Evolutionary conservation across 306 rosid species (phyloP).

Genomic region (Oemleria cerasiformis): DNA sequence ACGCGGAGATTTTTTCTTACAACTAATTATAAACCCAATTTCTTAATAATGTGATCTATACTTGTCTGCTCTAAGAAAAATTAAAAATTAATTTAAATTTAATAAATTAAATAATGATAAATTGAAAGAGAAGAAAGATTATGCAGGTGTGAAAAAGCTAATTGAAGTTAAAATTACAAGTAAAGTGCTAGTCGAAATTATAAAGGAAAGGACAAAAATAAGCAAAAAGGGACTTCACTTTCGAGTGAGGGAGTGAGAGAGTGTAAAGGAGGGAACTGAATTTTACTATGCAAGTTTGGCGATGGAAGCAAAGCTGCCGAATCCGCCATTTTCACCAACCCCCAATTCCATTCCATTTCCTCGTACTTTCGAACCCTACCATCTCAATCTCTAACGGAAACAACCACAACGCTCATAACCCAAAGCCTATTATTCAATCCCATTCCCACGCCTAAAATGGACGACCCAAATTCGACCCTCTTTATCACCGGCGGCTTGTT

Average conservation of each 20-base stretch:
- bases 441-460: slow-evolving; percentile 29
- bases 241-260: background rate
- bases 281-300: slow-evolving; percentile 21
- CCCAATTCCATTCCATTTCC: background rate
- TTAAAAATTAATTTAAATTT: no score
- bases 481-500: slow-evolving; percentile 60
- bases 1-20: background rate
- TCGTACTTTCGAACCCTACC: slow-evolving; percentile 16
- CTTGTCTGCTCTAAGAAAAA: no score
- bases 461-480: slow-evolving; percentile 22
- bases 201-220: no score
- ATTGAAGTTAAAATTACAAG: no score
- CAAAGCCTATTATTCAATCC: background rate
- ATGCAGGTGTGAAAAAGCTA: no score
- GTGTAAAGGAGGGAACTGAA: background rate
- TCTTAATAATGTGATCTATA: no score
- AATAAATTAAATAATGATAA: no score
- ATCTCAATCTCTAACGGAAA: background rate
- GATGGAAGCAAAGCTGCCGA: slow-evolving; percentile 30
- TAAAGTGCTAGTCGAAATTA: no score
- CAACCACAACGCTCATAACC: background rate
- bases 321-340: slow-evolving; percentile 24
- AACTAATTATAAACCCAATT: no score
- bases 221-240: no score
- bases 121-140: no score